Evolutionary conservation across 2,329 filamentous ascomycete genomes (phyloP), one percentile per base, ranked within the genome.

Genomic region (Phyllachora maydis): DNA sequence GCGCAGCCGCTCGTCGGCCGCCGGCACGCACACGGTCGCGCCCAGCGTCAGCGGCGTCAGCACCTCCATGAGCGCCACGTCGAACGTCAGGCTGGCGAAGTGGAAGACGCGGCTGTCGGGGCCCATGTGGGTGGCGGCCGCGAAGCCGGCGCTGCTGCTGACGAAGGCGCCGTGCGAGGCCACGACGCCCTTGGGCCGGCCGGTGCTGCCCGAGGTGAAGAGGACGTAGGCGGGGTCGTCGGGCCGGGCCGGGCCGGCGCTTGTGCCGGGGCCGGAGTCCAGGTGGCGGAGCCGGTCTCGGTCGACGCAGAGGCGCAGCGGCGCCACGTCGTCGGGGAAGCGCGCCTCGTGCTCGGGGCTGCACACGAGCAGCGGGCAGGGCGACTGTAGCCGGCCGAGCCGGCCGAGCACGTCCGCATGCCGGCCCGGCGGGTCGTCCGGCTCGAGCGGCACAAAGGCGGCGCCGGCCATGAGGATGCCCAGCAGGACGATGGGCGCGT

Each of bases 131-230:
- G 21, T 22, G 7, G 17, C 28, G 15, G 16, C 22, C 6, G 21
- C 23, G n/a, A 18, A 26, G 9, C 14, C 24, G 16, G 16, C 21
- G 6, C 23, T 25, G 17, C 35, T 34, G 4, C 33, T 35, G 23
- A 29, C 28, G n/a, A 36, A 19, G 2, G 29, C 27, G 15, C 25
- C 16, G 22, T 41, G 38, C 19, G 31, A 26, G 19, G 37, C 28
- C 16, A 57, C 43, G n/a, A 59, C 53, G 14, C 56, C 56, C 38
- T 60, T 60, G 6, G 55, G 56, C 14, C 40, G 37, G 6, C 56
- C 56, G 1, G 56, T 60, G 16, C 52, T 59, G 9, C 56, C 56
- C 8, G 56, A 59, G 11, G 56, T 60, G 34, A 59, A 60, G 33
- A 59, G 53, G 32, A 58, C 52, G 15, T 38, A 39, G 10, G 21